A percentile compares a stretch with the other conserved stretches of the same genome.
phyloP scores from a whole-genome alignment of 306 rosid genomes.

The Quercus alba region DNA sequence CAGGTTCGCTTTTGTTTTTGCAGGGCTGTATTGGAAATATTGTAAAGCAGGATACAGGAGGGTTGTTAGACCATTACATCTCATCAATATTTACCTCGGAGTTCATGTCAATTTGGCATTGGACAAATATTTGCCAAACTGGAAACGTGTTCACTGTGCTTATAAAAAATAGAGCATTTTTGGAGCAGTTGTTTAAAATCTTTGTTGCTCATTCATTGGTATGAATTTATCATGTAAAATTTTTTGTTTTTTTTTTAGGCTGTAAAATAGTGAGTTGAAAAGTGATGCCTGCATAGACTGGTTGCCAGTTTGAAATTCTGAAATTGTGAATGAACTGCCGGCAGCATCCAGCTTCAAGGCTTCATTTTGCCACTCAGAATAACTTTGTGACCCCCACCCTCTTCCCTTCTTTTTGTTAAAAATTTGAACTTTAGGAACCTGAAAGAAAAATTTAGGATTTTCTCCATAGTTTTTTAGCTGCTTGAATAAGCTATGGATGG shows the following conservation, averaged over 20 bases:
- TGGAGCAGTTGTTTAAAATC: neutral
- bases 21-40: conserved; percentile 32
- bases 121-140: neutral
- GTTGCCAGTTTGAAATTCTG: neutral
- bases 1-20: conserved; percentile 14
- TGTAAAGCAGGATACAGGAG: conserved; percentile 18
- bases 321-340: neutral
- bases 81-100: neutral
- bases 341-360: too few species aligned
- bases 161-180: neutral
- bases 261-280: neutral
- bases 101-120: neutral
- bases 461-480: too few species aligned
- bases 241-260: neutral
- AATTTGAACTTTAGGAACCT: too few species aligned
- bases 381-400: too few species aligned
- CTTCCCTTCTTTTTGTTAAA: too few species aligned
- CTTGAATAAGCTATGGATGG: too few species aligned
- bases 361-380: too few species aligned
- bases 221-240: neutral
- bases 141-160: neutral
- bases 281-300: neutral
- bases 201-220: neutral
- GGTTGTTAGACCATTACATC: neutral
- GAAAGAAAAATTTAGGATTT: too few species aligned